phyloP scores from a whole-genome alignment of 148 eudicot species.

The Spergularia marina region DNA sequence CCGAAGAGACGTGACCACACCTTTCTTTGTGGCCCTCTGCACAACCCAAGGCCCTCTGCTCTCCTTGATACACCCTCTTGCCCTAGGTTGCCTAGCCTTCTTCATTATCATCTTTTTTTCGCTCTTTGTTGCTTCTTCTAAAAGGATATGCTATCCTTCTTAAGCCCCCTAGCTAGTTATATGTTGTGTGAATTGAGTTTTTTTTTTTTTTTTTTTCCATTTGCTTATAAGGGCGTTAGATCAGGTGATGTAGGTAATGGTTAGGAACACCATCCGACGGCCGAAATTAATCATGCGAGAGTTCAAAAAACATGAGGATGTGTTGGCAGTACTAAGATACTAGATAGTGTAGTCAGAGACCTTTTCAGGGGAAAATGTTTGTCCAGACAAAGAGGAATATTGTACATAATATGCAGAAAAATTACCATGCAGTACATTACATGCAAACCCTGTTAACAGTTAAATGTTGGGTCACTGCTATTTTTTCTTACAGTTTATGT shows the following conservation, averaged over 20 bases:
- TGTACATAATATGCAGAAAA: not conserved
- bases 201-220: too few relatives aligned
- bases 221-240: not conserved
- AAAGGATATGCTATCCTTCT: not conserved
- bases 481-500: not conserved
- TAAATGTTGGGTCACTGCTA: not conserved
- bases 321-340: conserved; percentile 12
- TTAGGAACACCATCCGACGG: conserved; percentile 12
- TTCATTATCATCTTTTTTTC: not conserved
- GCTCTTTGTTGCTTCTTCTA: not conserved
- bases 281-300: not conserved
- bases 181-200: not conserved
- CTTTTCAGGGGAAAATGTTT: conserved; percentile 1
- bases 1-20: conserved; percentile 35
- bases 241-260: conserved; percentile 11
- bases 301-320: not conserved
- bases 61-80: conserved; percentile 29
- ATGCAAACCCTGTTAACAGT: conserved; percentile 12
- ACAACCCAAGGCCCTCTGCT: conserved; percentile 48
- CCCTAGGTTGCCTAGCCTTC: conserved; percentile 2
- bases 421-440: conserved; percentile 1
- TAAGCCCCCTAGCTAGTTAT: not conserved
- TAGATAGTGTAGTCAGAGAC: conserved; percentile 3
- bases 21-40: conserved; percentile 32
- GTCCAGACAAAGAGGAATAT: not conserved